Base-by-base conservation (phyloP, 2,329 filamentous ascomycete genomes). In the Fusarium nanum region DNA sequence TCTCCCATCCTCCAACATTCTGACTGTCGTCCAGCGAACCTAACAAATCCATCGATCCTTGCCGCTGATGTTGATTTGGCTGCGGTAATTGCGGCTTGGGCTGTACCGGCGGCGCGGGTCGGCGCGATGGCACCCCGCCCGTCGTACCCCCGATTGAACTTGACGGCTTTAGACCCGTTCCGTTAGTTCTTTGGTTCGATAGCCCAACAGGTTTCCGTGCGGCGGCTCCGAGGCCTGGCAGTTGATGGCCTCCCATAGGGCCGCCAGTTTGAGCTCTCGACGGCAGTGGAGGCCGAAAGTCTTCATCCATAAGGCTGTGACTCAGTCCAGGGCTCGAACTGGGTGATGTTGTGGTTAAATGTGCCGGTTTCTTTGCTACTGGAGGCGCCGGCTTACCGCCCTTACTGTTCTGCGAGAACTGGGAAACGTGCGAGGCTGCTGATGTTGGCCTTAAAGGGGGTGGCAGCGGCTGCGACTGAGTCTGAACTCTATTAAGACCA, bases 301-400 rank as follows among this genome's bases (percentile, higher is more conserved):
- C 73, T 45, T 76, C 72, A 25, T 72, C 70, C n/a, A 70, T 56
- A n/a, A 57, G 49, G 25, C 54, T 66, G 32, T 60, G 66, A 23
- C 72, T 72, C 13, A 65, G 47, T 11, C 50, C 61, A n/a, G 75
- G 71, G 49, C 73, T 76, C 27, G 72, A 62, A 20, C 56, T 58
- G 3, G 75, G 77, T 5, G 77, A 76, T 42, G 72, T 71, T 9
- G 76, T 74, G 18, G 80, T 72, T 7, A 89, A 81, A 68, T 89
- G 86, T 4, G 86, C 83, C 2, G 90, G 90, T 73, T 92, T 92
- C 76, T 83, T 87, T 23, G 89, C 90, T 52, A 92, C 82, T 2
- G 86, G 86, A 7, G 87, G 88, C n/a, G 85, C 79, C 12, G 79
- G 75, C 67, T 85, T 86, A 16, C 76, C 71, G 27, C 75, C 71